Base-by-base conservation (phyloP, 768 basidiomycete genomes). In the Pulveroboletus sp. region DNA sequence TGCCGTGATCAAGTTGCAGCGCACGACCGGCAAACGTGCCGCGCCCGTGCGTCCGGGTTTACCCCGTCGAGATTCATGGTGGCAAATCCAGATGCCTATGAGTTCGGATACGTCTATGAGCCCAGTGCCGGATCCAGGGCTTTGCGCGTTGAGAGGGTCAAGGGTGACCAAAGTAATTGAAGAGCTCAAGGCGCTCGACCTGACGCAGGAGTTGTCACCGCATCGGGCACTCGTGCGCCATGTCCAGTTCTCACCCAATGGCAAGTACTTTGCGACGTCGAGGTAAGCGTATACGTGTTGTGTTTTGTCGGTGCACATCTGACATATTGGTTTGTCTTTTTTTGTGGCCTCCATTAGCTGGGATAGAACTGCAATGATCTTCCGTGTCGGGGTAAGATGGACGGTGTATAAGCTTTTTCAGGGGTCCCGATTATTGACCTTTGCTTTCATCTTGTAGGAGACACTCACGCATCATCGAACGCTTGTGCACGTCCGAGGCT, bases 221-320 rank as follows among this genome's bases (percentile, higher is more conserved):
- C 78, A 80, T 44, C 61, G 63, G 21, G 79, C 78, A 9, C 71
- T 79, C 26, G 79, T 80, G 32, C 60, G 78, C n/a, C 77, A 80
- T 45, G 51, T 81, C 31, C 74, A 80, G 54, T 80, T 80, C 64
- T 80, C 79, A 15, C 79, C 78, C 5, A 73, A 76, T 46, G 79
- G 78, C n/a, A 72, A 69, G 56, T 78, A 72, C 49, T 57, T 80
- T 46, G 78, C 79, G 14, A 80, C 80, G 4, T 73, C 79, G n/a
- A 78, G 78, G 69, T 77, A 46, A 8, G 66, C 31, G 13, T 11
- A 6, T 37, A 15, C 10, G 6, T 2, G 18, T 38, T 21, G n/a
- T 14, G 17, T 14, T 27, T 31, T 31, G 27, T 17, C 14, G 24
- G 14, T 21, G 39, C 14, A 7, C 43, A 1, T 24, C 46, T 54